These are phyloP conservation scores for Ceratocystis harringtonii DNA, from an alignment of 2,329 filamentous ascomycete genomes.

Conservation along the genomic window DNA sequence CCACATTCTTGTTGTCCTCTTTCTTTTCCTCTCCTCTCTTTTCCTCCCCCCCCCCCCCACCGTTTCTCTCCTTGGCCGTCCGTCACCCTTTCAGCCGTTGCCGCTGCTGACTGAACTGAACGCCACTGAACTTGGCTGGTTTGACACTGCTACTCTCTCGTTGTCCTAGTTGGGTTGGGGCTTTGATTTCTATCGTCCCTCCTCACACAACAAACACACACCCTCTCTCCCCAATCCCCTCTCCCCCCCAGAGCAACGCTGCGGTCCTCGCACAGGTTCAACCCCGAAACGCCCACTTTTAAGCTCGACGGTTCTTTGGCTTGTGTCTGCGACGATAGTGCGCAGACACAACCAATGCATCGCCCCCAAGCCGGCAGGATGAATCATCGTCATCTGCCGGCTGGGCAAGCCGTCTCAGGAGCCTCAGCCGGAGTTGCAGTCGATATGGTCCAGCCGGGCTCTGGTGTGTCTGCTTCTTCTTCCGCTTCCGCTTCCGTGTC, in stretches of 20 bases:
- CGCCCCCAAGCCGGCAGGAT: slow-evolving; percentile 56
- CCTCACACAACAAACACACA: slow-evolving; percentile 4
- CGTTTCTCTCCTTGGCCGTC: not conserved
- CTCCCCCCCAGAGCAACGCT: slow-evolving; percentile 13
- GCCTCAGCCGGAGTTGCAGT: slow-evolving; percentile 18
- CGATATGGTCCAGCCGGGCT: slow-evolving; percentile 20
- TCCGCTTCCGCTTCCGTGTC: no score
- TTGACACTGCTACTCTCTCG: not conserved
- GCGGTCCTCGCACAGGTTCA: slow-evolving; percentile 15
- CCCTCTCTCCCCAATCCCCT: not conserved
- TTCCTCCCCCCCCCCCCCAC: not conserved
- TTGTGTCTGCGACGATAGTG: slow-evolving; percentile 17
- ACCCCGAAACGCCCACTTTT: slow-evolving; percentile 17
- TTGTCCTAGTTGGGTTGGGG: slow-evolving; percentile 13
- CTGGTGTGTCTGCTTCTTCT: not conserved
- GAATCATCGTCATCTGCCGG: slow-evolving; percentile 62
- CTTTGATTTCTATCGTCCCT: slow-evolving; percentile 15
- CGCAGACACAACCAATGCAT: slow-evolving; percentile 18
- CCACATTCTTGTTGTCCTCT: not conserved
- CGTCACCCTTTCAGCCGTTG: not conserved
- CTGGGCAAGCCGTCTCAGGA: slow-evolving; percentile 50
- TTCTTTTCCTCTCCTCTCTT: not conserved
- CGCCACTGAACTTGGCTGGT: not conserved
- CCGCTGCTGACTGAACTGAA: not conserved
- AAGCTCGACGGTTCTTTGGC: slow-evolving; percentile 15